These are phyloP conservation scores for Cocos nucifera DNA, from an alignment of 176 grass and related monocot species.

Conservation along the genomic window DNA sequence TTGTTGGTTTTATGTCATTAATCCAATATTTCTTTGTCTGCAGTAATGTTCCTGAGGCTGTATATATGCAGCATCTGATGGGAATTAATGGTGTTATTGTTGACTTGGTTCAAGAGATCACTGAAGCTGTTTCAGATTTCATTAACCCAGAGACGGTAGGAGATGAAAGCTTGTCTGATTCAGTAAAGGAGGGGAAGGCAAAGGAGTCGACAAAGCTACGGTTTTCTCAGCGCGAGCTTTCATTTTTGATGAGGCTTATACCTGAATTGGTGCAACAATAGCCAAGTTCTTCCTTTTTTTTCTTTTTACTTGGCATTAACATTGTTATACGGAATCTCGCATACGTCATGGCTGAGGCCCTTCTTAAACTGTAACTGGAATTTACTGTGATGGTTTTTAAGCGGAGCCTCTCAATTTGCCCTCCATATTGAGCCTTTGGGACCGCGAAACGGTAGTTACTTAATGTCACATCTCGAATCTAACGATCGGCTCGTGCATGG, in stretches of 20 bases:
- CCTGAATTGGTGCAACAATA: slow-evolving; percentile 66
- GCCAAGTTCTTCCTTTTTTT: no score
- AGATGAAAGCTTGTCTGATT: neutral
- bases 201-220: slow-evolving; percentile 23
- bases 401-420: no score
- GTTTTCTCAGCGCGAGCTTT: slow-evolving; percentile 69
- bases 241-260: slow-evolving; percentile 81
- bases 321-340: no score
- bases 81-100: slow-evolving; percentile 80
- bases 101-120: slow-evolving; percentile 76
- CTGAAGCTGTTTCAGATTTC: slow-evolving; percentile 45
- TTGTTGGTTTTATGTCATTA: neutral
- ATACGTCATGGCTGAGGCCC: no score
- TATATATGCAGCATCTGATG: slow-evolving; percentile 91
- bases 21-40: neutral
- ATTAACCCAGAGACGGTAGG: slow-evolving; percentile 4
- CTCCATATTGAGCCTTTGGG: no score
- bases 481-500: no score
- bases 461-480: no score
- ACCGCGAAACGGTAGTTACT: no score
- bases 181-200: neutral
- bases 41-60: slow-evolving; percentile 87
- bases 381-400: no score
- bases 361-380: no score
- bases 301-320: no score